phyloP scores from a whole-genome alignment of 192 early-diverging fungal genomes.

The Backusella morwellensis region DNA sequence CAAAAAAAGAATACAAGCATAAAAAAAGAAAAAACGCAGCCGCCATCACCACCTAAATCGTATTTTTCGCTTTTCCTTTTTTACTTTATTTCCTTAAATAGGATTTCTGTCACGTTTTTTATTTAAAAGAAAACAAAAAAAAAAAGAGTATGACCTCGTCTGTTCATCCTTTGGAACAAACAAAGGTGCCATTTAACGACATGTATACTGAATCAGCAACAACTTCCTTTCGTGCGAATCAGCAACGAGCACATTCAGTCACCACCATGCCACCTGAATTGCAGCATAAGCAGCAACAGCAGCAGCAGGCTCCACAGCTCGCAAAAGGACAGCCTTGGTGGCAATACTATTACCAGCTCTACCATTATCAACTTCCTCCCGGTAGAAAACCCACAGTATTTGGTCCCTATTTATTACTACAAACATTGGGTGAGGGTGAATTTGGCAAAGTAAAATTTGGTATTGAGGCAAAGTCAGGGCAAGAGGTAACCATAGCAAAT shows the following conservation, averaged over 20 bases:
- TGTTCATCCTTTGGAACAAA: conserved; percentile 15
- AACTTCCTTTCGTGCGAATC: conserved; percentile 37
- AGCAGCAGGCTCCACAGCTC: conserved; percentile 13
- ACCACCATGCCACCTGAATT: conserved; percentile 39
- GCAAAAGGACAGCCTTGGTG: conserved; percentile 36
- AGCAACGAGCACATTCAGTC: conserved; percentile 48
- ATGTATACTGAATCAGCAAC: conserved; percentile 9
- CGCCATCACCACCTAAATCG: conserved; percentile 3
- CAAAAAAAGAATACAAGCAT: not conserved
- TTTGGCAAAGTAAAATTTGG: conserved; percentile 98
- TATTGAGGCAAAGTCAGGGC: conserved; percentile 71
- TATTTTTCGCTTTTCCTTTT: conserved; percentile 8
- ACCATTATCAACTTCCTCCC: conserved; percentile 30
- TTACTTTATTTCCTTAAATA: conserved; percentile 9
- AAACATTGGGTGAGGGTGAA: conserved; percentile 97
- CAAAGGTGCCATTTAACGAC: conserved; percentile 15
- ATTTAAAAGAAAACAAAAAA: conserved; percentile 9
- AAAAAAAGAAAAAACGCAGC: conserved; percentile 13
- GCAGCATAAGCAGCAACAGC: conserved; percentile 13
- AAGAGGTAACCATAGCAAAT: conserved; percentile 52
- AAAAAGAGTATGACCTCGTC: conserved; percentile 6
- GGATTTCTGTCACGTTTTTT: not conserved
- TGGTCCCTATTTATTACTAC: conserved; percentile 91
- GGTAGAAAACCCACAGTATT: conserved; percentile 62
- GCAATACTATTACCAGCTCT: conserved; percentile 29